Conservation (phyloP, 805 yeast species). For the Nakazawaea holstii region DNA sequence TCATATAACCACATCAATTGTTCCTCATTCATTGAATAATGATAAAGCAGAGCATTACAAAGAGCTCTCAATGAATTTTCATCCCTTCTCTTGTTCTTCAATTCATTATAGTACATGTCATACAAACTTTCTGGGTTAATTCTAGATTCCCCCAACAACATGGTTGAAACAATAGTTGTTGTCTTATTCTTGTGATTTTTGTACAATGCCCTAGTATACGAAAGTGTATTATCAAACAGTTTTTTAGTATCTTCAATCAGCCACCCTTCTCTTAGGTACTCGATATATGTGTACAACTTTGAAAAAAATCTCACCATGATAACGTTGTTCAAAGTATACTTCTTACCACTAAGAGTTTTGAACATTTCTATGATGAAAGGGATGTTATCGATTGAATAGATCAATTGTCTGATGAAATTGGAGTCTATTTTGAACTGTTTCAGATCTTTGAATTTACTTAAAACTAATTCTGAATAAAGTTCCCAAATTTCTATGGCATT, state of each 20-base stretch:
- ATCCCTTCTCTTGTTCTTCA: background rate
- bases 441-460: background rate
- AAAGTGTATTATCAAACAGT: background rate
- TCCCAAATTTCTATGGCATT: constrained; percentile 1
- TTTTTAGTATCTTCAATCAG: background rate
- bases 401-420: constrained; percentile 1
- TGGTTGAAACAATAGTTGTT: constrained; percentile 1
- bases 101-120: constrained; percentile 1
- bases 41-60: background rate
- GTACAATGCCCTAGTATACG: constrained; percentile 4
- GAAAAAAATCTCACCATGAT: constrained; percentile 1
- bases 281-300: background rate
- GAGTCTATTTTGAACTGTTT: constrained; percentile 2
- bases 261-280: background rate
- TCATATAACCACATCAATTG: constrained; percentile 2
- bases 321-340: background rate
- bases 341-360: background rate
- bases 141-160: constrained; percentile 9
- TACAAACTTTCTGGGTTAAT: constrained; percentile 1
- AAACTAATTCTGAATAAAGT: background rate
- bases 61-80: constrained; percentile 4
- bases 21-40: background rate
- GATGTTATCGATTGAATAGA: background rate
- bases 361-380: background rate
- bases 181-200: background rate